These are phyloP conservation scores for Lactarius deliciosus DNA, from an alignment of 768 basidiomycete genomes.

Conservation along the genomic window DNA sequence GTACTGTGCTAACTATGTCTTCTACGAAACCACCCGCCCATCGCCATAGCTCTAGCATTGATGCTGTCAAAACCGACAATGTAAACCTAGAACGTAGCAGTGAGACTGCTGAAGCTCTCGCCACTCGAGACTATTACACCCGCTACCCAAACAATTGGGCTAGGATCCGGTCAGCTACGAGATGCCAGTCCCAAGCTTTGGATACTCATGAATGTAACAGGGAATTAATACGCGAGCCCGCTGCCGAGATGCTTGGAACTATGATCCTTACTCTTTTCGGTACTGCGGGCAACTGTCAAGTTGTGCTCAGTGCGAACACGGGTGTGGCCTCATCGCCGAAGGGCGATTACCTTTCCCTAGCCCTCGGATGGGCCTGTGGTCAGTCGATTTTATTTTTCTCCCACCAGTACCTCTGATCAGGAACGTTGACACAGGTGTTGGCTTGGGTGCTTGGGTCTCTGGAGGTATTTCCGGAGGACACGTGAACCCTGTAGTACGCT, in stretches of 20 bases:
- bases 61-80: neutral
- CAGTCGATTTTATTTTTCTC: constrained; percentile 6
- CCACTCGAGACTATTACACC: constrained; percentile 14
- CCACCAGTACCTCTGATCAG: neutral
- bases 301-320: constrained; percentile 28
- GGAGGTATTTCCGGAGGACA: constrained; percentile 72
- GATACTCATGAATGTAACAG: constrained; percentile 1
- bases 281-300: constrained; percentile 31
- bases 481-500: constrained; percentile 39
- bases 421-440: constrained; percentile 44
- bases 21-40: neutral
- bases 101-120: constrained; percentile 4
- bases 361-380: constrained; percentile 32
- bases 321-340: constrained; percentile 31
- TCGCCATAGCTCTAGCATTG: constrained; percentile 12
- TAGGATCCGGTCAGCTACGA: constrained; percentile 26
- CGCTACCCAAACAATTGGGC: constrained; percentile 31
- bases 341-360: constrained; percentile 30
- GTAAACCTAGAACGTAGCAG: neutral
- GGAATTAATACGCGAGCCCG: constrained; percentile 29
- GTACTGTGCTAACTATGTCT: constrained; percentile 11
- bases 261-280: constrained; percentile 33
- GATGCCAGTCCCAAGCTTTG: neutral
- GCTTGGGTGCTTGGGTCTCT: constrained; percentile 67
- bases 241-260: constrained; percentile 34